Conservation (phyloP, 2,329 filamentous ascomycete genomes). For the Trichoderma polysporum region DNA sequence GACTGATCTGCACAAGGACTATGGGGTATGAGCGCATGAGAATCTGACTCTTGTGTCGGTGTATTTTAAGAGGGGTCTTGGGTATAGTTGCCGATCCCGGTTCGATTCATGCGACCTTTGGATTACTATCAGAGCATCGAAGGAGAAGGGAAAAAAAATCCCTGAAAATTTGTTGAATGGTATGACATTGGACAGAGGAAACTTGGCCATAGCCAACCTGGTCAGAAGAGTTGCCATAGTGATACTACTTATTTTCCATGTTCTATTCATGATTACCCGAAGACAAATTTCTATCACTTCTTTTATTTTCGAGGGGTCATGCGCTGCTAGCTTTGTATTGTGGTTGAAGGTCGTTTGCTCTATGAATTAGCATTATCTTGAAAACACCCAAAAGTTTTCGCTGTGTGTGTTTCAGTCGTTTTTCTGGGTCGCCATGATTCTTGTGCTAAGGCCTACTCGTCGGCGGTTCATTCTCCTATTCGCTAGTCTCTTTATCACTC, state of each 20-base stretch:
- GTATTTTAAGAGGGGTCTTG: not conserved
- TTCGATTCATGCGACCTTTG: not conserved
- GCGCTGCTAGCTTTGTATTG: not conserved
- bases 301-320: no score
- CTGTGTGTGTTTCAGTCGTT: not conserved
- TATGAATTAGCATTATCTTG: not conserved
- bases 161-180: not conserved
- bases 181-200: not conserved
- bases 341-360: not conserved
- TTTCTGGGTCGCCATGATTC: constrained; percentile 21
- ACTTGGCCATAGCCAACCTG: not conserved
- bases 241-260: not conserved
- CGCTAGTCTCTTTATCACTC: constrained; percentile 28
- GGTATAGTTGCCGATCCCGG: not conserved
- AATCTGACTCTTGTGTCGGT: not conserved
- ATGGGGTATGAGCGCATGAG: not conserved
- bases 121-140: not conserved
- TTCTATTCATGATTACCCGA: not conserved
- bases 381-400: not conserved
- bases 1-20: not conserved
- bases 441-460: constrained; percentile 31
- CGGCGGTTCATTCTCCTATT: constrained; percentile 31
- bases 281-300: not conserved
- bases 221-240: not conserved
- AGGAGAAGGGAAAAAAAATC: not conserved